Percentiles rank a stretch among this genome's conserved stretches.
Evolutionary conservation across 768 basidiomycete genomes (phyloP).

Genomic region (Russula sp.): DNA sequence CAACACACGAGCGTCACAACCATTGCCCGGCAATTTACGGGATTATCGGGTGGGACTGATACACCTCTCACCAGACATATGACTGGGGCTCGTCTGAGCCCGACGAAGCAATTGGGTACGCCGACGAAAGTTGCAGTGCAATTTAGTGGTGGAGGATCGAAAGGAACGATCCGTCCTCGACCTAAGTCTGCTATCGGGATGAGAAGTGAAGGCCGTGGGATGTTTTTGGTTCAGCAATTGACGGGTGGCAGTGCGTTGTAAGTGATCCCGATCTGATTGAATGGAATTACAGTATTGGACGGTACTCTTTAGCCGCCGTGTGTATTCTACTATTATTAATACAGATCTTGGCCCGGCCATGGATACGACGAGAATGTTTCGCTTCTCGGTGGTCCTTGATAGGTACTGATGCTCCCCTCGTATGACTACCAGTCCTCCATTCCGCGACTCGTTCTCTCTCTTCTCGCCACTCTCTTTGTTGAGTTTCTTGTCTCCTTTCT

Average conservation of each 20-base stretch:
- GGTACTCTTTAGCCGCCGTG: too few species aligned
- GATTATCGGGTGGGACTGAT: constrained; percentile 38
- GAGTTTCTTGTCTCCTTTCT: not conserved
- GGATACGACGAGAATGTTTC: constrained; percentile 1
- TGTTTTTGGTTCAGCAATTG: constrained; percentile 74
- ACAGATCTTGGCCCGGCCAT: not conserved
- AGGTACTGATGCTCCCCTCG: not conserved
- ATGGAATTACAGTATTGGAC: not conserved
- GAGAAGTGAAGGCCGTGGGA: constrained; percentile 64
- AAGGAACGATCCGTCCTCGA: constrained; percentile 38
- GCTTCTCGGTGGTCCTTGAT: not conserved
- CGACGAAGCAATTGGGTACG: constrained; percentile 59
- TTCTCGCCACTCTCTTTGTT: not conserved
- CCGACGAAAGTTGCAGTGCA: constrained; percentile 60
- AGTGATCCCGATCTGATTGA: not conserved
- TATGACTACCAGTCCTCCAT: not conserved
- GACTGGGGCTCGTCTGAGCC: constrained; percentile 60
- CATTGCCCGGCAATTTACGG: constrained; percentile 69
- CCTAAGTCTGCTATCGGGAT: constrained; percentile 77
- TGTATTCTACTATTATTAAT: not conserved
- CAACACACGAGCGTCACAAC: constrained; percentile 68
- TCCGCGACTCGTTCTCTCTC: not conserved
- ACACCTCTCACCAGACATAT: constrained; percentile 42
- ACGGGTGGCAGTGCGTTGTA: constrained; percentile 44
- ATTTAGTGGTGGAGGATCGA: constrained; percentile 29